Evolutionary conservation across 2,329 filamentous ascomycete species (phyloP), one percentile per base, ranked within the genome.

Genomic region (Fusarium nisikadoi): DNA sequence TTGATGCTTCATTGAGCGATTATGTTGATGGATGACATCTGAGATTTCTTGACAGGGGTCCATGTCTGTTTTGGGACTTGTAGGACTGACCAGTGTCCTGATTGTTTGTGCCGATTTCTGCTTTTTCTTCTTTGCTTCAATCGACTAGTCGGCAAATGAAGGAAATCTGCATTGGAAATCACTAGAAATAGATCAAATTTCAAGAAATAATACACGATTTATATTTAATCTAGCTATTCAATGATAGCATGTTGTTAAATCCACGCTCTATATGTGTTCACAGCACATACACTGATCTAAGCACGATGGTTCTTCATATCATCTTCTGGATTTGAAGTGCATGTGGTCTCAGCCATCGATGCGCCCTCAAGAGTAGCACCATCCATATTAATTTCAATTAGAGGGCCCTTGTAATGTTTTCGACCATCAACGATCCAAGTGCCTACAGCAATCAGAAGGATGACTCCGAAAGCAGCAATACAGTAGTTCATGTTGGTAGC

Each of bases 401-500:
- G 70, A 33, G 79, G 79, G 0, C 84, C 85, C 29, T 78, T 77
- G 73, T 85, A 87, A 69, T 86, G 79, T 71, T 85, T 86, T n/a
- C 83, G 79, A 10, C 85, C 85, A 58, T 86, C 85, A n/a, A 86
- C 62, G 12, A 86, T 71, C 85, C 85, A 87, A 8, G 84, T 85
- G 2, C 78, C 52, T 3, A 77, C 78, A 2, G 85, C 79, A 23
- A 87, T 85, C 20, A 85, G 53, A 2, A 87, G 71, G 19, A 87
- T 85, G 36, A 87, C 76, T 3, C 83, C 84, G 71, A 86, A 86
- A 0, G 85, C 84, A 16, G 84, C 85, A 29, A 87, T 77, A 46
- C 81, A 84, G 74, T 87, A 87, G 76, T 87, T 94, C 92, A 94
- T 94, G 81, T 88, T 93, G 73, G 82, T 88, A 0, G 86, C 84